phyloP scores from a whole-genome alignment of 2,329 filamentous ascomycete genomes.

The Sarocladium brachiariae region DNA sequence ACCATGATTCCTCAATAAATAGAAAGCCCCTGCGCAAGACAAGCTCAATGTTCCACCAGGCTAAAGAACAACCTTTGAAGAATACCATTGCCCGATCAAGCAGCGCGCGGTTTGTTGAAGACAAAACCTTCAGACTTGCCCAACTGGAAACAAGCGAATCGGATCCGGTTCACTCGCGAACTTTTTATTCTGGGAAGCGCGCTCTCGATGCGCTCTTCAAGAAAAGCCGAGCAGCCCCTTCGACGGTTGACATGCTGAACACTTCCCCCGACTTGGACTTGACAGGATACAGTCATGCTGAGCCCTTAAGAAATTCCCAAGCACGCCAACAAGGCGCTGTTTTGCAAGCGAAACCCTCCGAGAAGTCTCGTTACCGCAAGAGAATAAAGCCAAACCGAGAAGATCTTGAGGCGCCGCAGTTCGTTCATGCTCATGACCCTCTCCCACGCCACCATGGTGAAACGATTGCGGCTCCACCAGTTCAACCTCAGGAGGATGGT shows the following conservation, averaged over 20 bases:
- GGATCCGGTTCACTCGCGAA: constrained; percentile 14
- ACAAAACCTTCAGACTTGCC: constrained; percentile 35
- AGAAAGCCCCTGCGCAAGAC: neutral
- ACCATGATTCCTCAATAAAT: constrained; percentile 5
- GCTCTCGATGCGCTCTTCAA: constrained; percentile 49
- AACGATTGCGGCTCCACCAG: neutral
- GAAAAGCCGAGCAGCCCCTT: constrained; percentile 24
- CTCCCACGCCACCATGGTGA: constrained; percentile 20
- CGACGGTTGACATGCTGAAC: constrained; percentile 11
- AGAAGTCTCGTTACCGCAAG: constrained; percentile 35
- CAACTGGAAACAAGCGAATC: constrained; percentile 46
- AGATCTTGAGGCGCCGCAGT: constrained; percentile 46
- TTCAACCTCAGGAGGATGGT: neutral
- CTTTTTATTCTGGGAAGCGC: constrained; percentile 46
- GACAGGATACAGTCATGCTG: neutral
- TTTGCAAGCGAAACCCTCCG: neutral
- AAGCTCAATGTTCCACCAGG: neutral
- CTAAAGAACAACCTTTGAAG: neutral
- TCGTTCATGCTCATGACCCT: constrained; percentile 46
- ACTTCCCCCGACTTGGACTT: constrained; percentile 13
- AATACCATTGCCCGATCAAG: neutral
- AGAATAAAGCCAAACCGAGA: constrained; percentile 34
- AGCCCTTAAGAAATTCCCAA: neutral
- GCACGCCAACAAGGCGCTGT: neutral
- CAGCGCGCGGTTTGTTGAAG: neutral